phyloP scores from a whole-genome alignment of 2,329 filamentous ascomycete species.

The Diaporthe sp. region DNA sequence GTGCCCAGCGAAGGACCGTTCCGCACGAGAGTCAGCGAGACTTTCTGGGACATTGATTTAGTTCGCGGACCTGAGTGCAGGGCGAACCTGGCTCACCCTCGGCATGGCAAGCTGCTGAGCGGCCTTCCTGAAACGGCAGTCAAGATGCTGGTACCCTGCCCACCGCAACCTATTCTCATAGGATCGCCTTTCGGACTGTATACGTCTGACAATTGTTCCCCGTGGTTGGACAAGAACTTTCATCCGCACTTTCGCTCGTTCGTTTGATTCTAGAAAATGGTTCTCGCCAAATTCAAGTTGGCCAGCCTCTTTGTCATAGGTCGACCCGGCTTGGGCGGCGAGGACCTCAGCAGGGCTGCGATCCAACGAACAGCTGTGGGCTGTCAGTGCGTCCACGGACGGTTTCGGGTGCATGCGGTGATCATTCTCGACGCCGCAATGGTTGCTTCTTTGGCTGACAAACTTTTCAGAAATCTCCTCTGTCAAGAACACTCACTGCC shows the following conservation, averaged over 20 bases:
- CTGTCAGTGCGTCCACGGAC: conserved; percentile 28
- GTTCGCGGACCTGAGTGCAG: not conserved
- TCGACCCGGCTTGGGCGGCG: not conserved
- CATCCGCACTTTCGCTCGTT: not conserved
- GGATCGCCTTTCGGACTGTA: not conserved
- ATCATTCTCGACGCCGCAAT: conserved; percentile 21
- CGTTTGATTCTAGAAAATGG: conserved; percentile 14
- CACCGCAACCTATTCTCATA: not conserved
- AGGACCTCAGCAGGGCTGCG: not conserved
- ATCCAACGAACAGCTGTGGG: not conserved
- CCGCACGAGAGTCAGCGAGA: conserved; percentile 6
- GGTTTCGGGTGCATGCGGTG: conserved; percentile 26
- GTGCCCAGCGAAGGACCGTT: conserved; percentile 7
- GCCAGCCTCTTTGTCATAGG: not conserved
- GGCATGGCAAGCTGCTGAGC: conserved; percentile 24
- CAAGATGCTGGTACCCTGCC: conserved; percentile 20
- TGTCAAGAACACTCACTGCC: conserved; percentile 14
- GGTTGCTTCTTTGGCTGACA: conserved; percentile 27
- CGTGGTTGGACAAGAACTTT: not conserved
- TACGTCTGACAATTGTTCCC: conserved; percentile 18
- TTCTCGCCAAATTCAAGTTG: not conserved
- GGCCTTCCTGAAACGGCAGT: conserved; percentile 14
- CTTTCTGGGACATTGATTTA: conserved; percentile 1
- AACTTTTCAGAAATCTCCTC: not conserved
- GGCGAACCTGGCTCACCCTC: conserved; percentile 8